phyloP scores from a whole-genome alignment of 2,329 filamentous ascomycete genomes.

The Cercospora canescens region DNA sequence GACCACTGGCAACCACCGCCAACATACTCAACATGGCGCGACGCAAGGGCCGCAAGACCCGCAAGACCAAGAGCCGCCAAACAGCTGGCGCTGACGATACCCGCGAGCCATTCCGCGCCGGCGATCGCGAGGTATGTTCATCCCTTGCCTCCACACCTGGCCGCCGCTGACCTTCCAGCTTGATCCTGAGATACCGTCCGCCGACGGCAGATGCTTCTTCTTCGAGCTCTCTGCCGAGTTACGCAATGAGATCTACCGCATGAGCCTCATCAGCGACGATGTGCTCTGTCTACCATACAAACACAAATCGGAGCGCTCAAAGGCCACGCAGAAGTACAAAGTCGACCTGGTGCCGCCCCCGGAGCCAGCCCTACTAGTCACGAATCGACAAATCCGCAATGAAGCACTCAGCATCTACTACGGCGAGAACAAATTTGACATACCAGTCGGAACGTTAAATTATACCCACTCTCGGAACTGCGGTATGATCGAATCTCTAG shows the following conservation, averaged over 20 bases:
- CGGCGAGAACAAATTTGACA: background rate
- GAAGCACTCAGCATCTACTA: background rate
- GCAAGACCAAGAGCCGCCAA: background rate
- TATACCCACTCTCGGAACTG: too few relatives aligned
- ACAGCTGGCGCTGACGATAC: background rate
- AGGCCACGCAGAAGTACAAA: background rate
- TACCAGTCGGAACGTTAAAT: background rate
- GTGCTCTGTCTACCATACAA: background rate
- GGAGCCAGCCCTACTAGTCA: background rate
- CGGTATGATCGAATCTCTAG: background rate
- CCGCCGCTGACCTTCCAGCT: background rate
- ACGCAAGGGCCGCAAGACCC: background rate
- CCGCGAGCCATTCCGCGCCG: background rate
- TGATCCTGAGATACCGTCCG: background rate
- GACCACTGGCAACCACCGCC: background rate
- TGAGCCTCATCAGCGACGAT: background rate
- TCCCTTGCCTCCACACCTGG: background rate
- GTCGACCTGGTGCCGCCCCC: background rate
- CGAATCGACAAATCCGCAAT: background rate
- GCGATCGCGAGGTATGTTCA: background rate
- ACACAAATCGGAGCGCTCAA: background rate
- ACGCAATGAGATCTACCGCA: background rate
- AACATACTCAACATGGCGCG: background rate
- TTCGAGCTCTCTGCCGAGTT: background rate
- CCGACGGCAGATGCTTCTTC: background rate